Evolutionary conservation across 208 protist genomes (phyloP).

Genomic region (Trypanosoma cruzi): DNA sequence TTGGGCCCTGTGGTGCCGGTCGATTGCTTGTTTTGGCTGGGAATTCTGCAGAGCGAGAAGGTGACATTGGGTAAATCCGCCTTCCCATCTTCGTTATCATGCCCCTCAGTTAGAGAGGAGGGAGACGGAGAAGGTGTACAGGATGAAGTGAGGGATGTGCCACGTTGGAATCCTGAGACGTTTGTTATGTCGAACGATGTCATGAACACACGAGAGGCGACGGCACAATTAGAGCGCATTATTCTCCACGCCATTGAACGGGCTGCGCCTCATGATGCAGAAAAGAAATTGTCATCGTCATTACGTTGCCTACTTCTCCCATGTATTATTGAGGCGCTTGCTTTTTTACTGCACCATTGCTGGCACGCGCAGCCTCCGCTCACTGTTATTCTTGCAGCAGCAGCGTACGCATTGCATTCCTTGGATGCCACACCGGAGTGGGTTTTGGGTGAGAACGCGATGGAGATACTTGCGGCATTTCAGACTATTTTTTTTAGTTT

Average conservation of each 20-base stretch:
- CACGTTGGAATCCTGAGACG: slow-evolving; percentile 5
- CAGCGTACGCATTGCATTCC: neutral
- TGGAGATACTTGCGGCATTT: slow-evolving; percentile 1
- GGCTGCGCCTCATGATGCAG: neutral
- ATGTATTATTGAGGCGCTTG: slow-evolving; percentile 10
- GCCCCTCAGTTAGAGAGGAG: neutral
- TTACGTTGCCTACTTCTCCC: slow-evolving; percentile 6
- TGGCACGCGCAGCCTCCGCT: slow-evolving; percentile 3
- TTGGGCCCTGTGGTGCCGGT: slow-evolving; percentile 16
- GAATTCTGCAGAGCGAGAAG: slow-evolving; percentile 3
- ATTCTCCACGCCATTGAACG: neutral
- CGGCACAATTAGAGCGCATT: neutral
- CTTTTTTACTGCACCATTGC: slow-evolving; percentile 12
- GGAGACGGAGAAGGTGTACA: neutral
- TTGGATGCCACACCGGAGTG: neutral
- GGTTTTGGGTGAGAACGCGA: neutral
- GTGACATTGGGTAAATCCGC: neutral
- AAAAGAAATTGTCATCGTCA: neutral
- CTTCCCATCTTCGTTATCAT: neutral
- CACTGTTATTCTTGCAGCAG: slow-evolving; percentile 6
- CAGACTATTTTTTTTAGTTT: slow-evolving; percentile 13
- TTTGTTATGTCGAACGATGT: slow-evolving; percentile 20
- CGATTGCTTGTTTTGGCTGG: slow-evolving; percentile 22
- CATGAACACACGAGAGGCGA: neutral
- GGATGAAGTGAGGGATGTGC: neutral